A percentile compares a stretch with the other conserved stretches of the same genome.
These are phyloP conservation scores for Bromus sterilis DNA, from an alignment of 176 grass and related monocot species.

Conservation along the genomic window DNA sequence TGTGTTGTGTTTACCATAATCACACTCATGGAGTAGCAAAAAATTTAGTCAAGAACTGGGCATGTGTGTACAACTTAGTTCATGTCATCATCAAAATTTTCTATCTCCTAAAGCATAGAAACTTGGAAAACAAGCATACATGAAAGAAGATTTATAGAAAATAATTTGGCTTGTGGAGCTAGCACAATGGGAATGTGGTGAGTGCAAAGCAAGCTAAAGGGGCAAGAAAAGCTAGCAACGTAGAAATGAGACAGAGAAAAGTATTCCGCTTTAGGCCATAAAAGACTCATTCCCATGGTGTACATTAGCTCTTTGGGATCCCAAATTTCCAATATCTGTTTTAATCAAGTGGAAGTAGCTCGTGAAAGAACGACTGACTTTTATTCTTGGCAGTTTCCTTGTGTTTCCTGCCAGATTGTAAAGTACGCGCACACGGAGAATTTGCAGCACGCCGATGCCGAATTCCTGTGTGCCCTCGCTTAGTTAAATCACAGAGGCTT, in stretches of 20 bases:
- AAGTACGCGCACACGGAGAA: not conserved
- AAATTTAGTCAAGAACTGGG: no score
- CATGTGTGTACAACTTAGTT: no score
- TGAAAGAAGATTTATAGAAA: slow-evolving; percentile 19
- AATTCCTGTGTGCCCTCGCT: not conserved
- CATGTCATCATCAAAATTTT: slow-evolving; percentile 1
- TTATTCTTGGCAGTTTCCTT: not conserved
- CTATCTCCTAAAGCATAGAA: not conserved
- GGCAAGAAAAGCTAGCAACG: not conserved
- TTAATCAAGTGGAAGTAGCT: not conserved
- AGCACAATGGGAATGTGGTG: not conserved
- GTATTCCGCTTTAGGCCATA: not conserved
- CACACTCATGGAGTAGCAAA: no score
- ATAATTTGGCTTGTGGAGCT: slow-evolving; percentile 15
- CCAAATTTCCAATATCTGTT: not conserved
- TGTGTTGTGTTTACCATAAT: no score
- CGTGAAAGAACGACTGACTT: not conserved
- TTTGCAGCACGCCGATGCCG: not conserved
- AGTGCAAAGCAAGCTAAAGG: slow-evolving; percentile 21
- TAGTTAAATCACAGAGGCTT: not conserved
- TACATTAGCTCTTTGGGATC: not conserved
- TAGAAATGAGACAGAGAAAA: not conserved
- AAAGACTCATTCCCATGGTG: not conserved
- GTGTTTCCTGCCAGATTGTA: not conserved
- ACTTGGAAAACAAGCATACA: not conserved